phyloP scores from a whole-genome alignment of 1,284 basidiomycete species.

The Microbotryum lychnidis-dioicae region DNA sequence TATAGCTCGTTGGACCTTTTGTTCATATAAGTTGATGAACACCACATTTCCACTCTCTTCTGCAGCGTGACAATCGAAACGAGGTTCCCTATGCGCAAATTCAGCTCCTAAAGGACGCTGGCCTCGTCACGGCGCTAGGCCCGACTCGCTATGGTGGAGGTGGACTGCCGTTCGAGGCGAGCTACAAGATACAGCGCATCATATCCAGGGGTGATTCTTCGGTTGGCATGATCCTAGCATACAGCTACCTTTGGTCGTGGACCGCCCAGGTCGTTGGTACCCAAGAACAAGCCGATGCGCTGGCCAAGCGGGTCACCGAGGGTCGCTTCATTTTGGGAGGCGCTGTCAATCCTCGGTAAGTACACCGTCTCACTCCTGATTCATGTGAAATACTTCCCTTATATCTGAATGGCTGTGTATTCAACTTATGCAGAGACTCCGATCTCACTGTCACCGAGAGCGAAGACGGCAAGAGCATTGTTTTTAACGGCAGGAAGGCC shows the following conservation, averaged over 20 bases:
- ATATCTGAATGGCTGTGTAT: not conserved
- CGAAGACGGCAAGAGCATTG: constrained; percentile 30
- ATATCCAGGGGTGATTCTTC: constrained; percentile 37
- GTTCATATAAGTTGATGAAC: no score
- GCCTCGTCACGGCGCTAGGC: constrained; percentile 37
- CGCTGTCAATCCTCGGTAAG: constrained; percentile 39
- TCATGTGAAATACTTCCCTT: not conserved
- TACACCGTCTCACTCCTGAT: not conserved
- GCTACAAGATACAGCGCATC: constrained; percentile 35
- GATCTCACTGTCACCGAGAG: constrained; percentile 35
- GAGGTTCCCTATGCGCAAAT: constrained; percentile 38
- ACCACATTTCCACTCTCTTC: no score
- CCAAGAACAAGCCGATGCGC: constrained; percentile 31
- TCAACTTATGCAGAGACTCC: constrained; percentile 23
- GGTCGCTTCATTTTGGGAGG: constrained; percentile 35
- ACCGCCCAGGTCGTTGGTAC: constrained; percentile 36
- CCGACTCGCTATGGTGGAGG: constrained; percentile 35
- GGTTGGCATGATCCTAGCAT: constrained; percentile 34
- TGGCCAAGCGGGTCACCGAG: constrained; percentile 24
- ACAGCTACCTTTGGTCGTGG: constrained; percentile 36
- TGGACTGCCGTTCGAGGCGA: constrained; percentile 34
- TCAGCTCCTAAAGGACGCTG: constrained; percentile 38
- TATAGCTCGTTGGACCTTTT: no score
- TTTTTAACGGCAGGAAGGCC: constrained; percentile 39
- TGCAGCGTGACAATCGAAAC: constrained; percentile 36